phyloP scores from a whole-genome alignment of 1,139 yeast species.

The Candida sp. region DNA sequence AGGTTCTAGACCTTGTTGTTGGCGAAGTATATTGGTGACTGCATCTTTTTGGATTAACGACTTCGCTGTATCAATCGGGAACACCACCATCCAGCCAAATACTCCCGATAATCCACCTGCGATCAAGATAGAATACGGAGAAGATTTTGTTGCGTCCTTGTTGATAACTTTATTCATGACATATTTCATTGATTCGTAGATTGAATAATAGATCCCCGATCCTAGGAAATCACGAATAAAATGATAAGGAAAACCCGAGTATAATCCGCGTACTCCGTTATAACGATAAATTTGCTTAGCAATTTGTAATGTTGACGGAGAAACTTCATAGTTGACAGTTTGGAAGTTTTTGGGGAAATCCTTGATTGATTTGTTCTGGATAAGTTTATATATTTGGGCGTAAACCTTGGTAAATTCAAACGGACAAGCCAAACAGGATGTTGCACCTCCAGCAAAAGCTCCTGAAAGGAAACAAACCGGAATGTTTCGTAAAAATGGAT shows the following conservation, averaged over 20 bases:
- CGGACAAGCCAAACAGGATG: conserved; percentile 74
- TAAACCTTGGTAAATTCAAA: conserved; percentile 82
- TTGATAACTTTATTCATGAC: conserved; percentile 33
- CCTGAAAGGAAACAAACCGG: conserved; percentile 72
- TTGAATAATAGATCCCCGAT: conserved; percentile 70
- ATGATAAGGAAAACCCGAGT: conserved; percentile 72
- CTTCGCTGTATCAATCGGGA: conserved; percentile 80
- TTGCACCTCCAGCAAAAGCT: conserved; percentile 59
- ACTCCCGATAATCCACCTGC: conserved; percentile 86
- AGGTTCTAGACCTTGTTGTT: conserved; percentile 40
- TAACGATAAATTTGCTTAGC: conserved; percentile 52
- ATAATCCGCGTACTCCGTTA: conserved; percentile 63
- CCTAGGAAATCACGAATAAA: conserved; percentile 65
- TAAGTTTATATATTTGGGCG: conserved; percentile 63
- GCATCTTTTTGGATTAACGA: conserved; percentile 72
- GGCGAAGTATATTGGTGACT: conserved; percentile 60
- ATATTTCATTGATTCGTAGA: conserved; percentile 70
- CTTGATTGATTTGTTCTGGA: conserved; percentile 22
- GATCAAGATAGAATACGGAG: conserved; percentile 36
- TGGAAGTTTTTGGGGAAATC: conserved; percentile 12
- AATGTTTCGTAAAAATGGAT: conserved; percentile 49
- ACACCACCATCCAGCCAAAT: conserved; percentile 67
- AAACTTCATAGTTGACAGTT: conserved; percentile 9
- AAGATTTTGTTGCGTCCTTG: conserved; percentile 22
- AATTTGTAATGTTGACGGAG: conserved; percentile 25